phyloP scores from a whole-genome alignment of 805 yeast species.

The Saccharomyces kudriavzevii region DNA sequence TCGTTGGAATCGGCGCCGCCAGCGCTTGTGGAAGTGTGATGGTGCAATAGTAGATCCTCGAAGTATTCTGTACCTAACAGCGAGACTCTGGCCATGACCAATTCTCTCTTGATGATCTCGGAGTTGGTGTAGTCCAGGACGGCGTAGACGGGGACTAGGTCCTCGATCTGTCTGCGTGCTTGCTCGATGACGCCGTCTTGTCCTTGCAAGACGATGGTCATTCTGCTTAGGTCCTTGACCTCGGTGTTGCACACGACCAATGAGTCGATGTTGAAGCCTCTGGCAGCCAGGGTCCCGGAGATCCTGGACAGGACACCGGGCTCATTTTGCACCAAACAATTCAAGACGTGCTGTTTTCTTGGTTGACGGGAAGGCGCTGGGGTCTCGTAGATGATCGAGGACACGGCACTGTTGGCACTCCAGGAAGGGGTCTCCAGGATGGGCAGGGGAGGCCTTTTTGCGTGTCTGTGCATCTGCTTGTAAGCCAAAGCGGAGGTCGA shows the following conservation, averaged over 20 bases:
- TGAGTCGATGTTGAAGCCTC: slow-evolving; percentile 97
- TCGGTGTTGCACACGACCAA: slow-evolving; percentile 95
- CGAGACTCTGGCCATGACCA: slow-evolving; percentile 84
- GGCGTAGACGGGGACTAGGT: slow-evolving; percentile 95
- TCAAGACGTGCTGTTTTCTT: slow-evolving; percentile 78
- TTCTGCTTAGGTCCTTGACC: slow-evolving; percentile 87
- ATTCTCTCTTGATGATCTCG: slow-evolving; percentile 84
- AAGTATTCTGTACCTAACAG: slow-evolving; percentile 97
- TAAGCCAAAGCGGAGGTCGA: slow-evolving; percentile 93
- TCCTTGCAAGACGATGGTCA: slow-evolving; percentile 92
- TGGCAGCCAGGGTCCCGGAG: slow-evolving; percentile 92
- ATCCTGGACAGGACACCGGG: slow-evolving; percentile 94
- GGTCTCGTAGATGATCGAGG: slow-evolving; percentile 89
- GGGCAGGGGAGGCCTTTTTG: slow-evolving; percentile 83
- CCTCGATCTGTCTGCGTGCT: slow-evolving; percentile 96
- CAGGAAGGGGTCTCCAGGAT: slow-evolving; percentile 88
- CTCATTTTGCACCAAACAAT: slow-evolving; percentile 96
- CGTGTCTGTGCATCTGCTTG: slow-evolving; percentile 82
- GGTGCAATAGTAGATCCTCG: slow-evolving; percentile 86
- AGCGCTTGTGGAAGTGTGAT: slow-evolving; percentile 36
- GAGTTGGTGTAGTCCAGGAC: slow-evolving; percentile 89
- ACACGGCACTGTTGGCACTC: slow-evolving; percentile 95
- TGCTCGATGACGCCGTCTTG: slow-evolving; percentile 96
- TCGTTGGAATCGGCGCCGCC: slow-evolving; percentile 29
- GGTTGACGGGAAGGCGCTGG: slow-evolving; percentile 52